These are phyloP conservation scores for Russula brevipes DNA, from an alignment of 768 basidiomycete genomes.

Conservation along the genomic window DNA sequence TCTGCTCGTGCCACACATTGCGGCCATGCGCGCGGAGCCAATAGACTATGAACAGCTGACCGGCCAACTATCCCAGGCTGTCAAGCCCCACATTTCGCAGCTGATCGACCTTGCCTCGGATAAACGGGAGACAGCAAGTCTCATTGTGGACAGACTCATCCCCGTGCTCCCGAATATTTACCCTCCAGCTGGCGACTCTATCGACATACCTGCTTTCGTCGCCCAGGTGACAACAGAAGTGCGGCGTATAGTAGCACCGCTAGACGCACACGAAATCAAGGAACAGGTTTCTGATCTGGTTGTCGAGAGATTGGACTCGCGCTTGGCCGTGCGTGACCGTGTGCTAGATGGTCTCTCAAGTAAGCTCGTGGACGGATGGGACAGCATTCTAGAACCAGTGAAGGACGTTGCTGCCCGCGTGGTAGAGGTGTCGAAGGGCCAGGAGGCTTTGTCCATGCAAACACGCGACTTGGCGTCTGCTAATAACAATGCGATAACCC, in stretches of 20 bases:
- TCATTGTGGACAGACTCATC: slow-evolving; percentile 68
- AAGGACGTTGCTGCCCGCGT: slow-evolving; percentile 40
- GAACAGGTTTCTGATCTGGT: slow-evolving; percentile 87
- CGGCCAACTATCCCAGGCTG: slow-evolving; percentile 69
- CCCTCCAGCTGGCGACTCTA: slow-evolving; percentile 28
- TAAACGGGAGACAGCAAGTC: slow-evolving; percentile 78
- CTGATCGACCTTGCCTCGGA: slow-evolving; percentile 86
- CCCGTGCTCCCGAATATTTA: slow-evolving; percentile 53
- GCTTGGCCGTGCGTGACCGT: slow-evolving; percentile 73
- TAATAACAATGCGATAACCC: slow-evolving; percentile 38
- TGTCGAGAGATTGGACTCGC: slow-evolving; percentile 77
- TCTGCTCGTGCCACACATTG: slow-evolving; percentile 56
- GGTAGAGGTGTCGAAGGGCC: slow-evolving; percentile 39
- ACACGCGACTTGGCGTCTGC: slow-evolving; percentile 37
- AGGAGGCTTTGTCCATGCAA: slow-evolving; percentile 38
- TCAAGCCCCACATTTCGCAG: slow-evolving; percentile 84
- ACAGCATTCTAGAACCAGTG: slow-evolving; percentile 40
- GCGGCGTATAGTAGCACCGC: slow-evolving; percentile 62
- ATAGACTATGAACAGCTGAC: slow-evolving; percentile 79
- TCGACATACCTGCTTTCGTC: slow-evolving; percentile 54
- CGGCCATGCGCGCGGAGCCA: slow-evolving; percentile 54
- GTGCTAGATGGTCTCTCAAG: slow-evolving; percentile 51
- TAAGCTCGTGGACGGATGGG: slow-evolving; percentile 52
- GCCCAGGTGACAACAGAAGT: slow-evolving; percentile 63
- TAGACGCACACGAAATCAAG: slow-evolving; percentile 83